Evolutionary conservation across 2,329 filamentous ascomycete species (phyloP).

Genomic region (Diaporthe citri): DNA sequence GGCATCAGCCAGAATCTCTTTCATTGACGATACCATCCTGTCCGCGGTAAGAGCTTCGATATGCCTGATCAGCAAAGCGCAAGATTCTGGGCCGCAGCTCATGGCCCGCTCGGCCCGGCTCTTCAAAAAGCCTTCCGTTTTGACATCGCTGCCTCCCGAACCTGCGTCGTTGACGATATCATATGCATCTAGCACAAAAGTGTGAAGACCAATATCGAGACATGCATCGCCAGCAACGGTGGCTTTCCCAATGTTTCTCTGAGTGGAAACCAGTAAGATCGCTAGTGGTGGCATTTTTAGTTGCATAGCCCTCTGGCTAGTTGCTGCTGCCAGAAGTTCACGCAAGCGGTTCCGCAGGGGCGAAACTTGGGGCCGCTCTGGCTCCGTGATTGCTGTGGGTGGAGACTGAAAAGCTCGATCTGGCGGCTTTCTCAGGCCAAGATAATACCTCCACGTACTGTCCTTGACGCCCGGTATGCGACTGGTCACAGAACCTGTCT

Average conservation of each 20-base stretch:
- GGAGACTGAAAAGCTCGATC: constrained; percentile 57
- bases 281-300: constrained; percentile 89
- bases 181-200: constrained; percentile 89
- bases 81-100: constrained; percentile 86
- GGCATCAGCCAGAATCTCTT: constrained; percentile 83
- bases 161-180: constrained; percentile 94
- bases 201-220: constrained; percentile 89
- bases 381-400: constrained; percentile 58
- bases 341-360: constrained; percentile 79
- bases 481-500: constrained; percentile 88
- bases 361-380: constrained; percentile 64
- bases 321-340: constrained; percentile 89
- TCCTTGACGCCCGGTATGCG: constrained; percentile 81
- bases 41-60: constrained; percentile 93
- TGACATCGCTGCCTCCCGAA: constrained; percentile 88
- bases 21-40: constrained; percentile 86
- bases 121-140: constrained; percentile 91
- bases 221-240: constrained; percentile 82
- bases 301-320: constrained; percentile 87
- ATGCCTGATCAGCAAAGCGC: constrained; percentile 87
- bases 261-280: constrained; percentile 89
- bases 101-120: constrained; percentile 90
- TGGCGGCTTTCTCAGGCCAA: constrained; percentile 79
- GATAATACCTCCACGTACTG: constrained; percentile 90
- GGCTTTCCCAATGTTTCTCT: constrained; percentile 94